Evolutionary conservation across 352 stramenopile species (phyloP).

Genomic region (Phytophthora pseudosyringae): DNA sequence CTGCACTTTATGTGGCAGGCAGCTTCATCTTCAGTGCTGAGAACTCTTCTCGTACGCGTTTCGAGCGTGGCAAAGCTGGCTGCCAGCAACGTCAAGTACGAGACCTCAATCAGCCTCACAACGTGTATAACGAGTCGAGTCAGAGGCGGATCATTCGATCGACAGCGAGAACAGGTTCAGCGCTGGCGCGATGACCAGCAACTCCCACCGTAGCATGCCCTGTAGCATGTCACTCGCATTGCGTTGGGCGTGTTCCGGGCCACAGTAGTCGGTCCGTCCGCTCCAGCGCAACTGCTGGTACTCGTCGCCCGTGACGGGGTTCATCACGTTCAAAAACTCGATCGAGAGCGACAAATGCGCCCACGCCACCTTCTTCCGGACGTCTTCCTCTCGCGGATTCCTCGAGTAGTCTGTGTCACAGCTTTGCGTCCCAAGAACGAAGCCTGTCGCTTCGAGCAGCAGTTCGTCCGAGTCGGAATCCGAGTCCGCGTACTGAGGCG

Average conservation of each 20-base stretch:
- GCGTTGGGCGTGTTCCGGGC: slow-evolving; percentile 35
- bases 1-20: too few species aligned
- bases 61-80: too few species aligned
- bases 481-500: slow-evolving; percentile 12
- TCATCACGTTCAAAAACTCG: slow-evolving; percentile 44
- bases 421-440: slow-evolving; percentile 49
- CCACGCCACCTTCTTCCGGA: slow-evolving; percentile 38
- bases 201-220: slow-evolving; percentile 46
- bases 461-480: slow-evolving; percentile 17
- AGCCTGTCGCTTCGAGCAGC: slow-evolving; percentile 32
- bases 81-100: too few species aligned
- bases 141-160: slow-evolving; percentile 22
- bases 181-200: slow-evolving; percentile 40
- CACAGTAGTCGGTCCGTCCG: slow-evolving; percentile 49
- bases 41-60: too few species aligned
- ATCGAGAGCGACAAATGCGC: slow-evolving; percentile 49
- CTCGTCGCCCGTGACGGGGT: slow-evolving; percentile 33
- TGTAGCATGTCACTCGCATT: slow-evolving; percentile 48
- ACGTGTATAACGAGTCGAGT: too few species aligned
- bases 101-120: too few species aligned
- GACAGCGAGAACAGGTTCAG: slow-evolving; percentile 30
- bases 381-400: slow-evolving; percentile 10
- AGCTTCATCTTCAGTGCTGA: too few species aligned
- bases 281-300: slow-evolving; percentile 46
- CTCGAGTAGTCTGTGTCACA: slow-evolving; percentile 36